Percentiles rank a stretch among this genome's conserved stretches.
These are phyloP conservation scores for Torulaspora quercuum DNA, from an alignment of 805 yeast genomes.

Conservation along the genomic window DNA sequence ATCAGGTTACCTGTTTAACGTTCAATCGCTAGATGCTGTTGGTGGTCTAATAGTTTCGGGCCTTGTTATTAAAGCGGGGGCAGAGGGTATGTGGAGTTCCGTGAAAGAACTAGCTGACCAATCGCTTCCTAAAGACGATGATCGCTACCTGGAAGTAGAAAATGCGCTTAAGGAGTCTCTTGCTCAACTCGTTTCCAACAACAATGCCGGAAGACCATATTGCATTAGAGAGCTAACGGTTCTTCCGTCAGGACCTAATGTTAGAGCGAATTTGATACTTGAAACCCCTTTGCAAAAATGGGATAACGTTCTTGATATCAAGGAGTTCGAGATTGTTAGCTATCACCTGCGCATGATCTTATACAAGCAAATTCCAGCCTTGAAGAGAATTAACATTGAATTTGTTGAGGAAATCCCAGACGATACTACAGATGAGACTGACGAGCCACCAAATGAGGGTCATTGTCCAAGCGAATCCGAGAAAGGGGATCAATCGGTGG, in stretches of 20 bases:
- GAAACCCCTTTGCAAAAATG: slow-evolving; percentile 45
- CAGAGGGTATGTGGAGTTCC: slow-evolving; percentile 65
- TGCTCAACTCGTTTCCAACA: slow-evolving; percentile 40
- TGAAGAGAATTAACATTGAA: slow-evolving; percentile 44
- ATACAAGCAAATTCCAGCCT: slow-evolving; percentile 40
- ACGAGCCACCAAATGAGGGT: too few relatives aligned
- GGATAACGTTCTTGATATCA: slow-evolving; percentile 42
- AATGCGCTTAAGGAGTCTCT: slow-evolving; percentile 38
- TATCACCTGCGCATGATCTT: slow-evolving; percentile 38
- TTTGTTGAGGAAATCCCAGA: slow-evolving; percentile 37
- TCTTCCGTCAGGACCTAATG: slow-evolving; percentile 57
- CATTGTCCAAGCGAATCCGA: too few relatives aligned
- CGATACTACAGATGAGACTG: slow-evolving; percentile 25
- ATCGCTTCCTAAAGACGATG: slow-evolving; percentile 52
- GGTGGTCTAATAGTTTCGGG: slow-evolving; percentile 88
- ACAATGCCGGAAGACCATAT: slow-evolving; percentile 41
- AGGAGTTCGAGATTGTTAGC: slow-evolving; percentile 43
- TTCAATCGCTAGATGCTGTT: slow-evolving; percentile 84
- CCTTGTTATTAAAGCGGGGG: slow-evolving; percentile 80
- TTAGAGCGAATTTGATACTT: slow-evolving; percentile 37
- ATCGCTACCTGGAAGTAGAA: slow-evolving; percentile 45
- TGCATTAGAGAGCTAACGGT: slow-evolving; percentile 44
- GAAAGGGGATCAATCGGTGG: too few relatives aligned
- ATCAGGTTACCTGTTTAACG: slow-evolving; percentile 71
- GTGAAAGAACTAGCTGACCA: slow-evolving; percentile 75